Evolutionary conservation across 495 filamentous ascomycete species (phyloP), one percentile per base, ranked within the genome.

Genomic region (Hypoxylon rickii): DNA sequence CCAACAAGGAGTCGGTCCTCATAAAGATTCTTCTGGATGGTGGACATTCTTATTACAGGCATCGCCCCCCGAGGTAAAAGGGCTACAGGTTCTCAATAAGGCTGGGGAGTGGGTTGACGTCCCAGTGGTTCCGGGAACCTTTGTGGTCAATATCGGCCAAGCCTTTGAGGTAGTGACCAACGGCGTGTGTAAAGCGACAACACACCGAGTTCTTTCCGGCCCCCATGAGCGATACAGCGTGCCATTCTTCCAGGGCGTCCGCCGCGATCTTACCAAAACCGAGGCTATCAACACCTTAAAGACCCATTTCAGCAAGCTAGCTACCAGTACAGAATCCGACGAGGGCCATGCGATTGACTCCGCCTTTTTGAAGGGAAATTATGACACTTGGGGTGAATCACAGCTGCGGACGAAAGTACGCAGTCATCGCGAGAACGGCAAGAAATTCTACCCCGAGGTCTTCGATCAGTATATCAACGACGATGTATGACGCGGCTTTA

Each of bases 71-170:
- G 55, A 75, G 10, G 68, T 76, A 1, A 65, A 72, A 41, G 80
- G 79, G 0, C 67, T 84, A 10, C 72, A 83, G 50, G 75, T 79
- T 1, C 70, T 84, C 10, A 78, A 77, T 53, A 64, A 70, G 21
- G 53, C 64, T 1, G 79, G 77, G 3, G 53, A 65, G 2, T 83
- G 80, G 81, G 69, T 83, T 36, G 62, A 75, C 13, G 76, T 77
- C n/a, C 77, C 80, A 1, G 69, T 73, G 1, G 65, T 82, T 7
- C 63, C 71, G 3, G 73, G 72, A 3, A 78, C 78, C 0, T 79
- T 83, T 45, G 79, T 83, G 5, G 78, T 83, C 34, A 83, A 83
- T 55, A 80, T 84, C 37, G 79, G 78, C 2, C 78, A 83, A 46
- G 80, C 79, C 0, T 83, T 84, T 44, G 80, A 84, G 64, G 78